Evolutionary conservation across 1,139 yeast species (phyloP).

Genomic region (Entelexis paramagnoliae): DNA sequence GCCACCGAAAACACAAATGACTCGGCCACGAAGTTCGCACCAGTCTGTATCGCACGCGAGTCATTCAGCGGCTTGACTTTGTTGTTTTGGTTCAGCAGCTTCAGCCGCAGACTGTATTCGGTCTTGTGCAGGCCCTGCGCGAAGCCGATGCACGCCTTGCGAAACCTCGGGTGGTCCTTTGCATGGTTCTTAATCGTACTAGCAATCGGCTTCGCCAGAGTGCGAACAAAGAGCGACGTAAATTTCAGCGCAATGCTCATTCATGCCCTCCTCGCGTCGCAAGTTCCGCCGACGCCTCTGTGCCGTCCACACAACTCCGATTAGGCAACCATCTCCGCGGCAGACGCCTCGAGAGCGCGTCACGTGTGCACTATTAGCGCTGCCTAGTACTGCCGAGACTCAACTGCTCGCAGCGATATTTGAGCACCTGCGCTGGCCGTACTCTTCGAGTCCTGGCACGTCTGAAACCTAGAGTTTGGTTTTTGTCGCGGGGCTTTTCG

Average conservation of each 20-base stretch:
- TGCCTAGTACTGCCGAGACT: neutral
- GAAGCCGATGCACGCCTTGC: constrained; percentile 50
- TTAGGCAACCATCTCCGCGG: neutral
- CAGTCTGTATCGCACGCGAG: constrained; percentile 71
- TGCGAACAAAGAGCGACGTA: constrained; percentile 62
- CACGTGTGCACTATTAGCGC: neutral
- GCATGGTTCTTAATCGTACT: constrained; percentile 64
- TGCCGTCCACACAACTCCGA: neutral
- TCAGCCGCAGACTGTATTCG: constrained; percentile 54
- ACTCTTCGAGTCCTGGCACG: too few species aligned
- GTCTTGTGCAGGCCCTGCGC: constrained; percentile 68
- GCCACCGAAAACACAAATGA: constrained; percentile 68
- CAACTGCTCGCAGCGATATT: too few species aligned
- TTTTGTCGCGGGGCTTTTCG: too few species aligned
- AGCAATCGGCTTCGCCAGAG: constrained; percentile 77
- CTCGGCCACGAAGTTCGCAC: constrained; percentile 73
- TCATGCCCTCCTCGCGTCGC: constrained; percentile 3
- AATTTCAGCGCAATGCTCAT: constrained; percentile 59
- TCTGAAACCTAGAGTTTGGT: too few species aligned
- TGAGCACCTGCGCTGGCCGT: too few species aligned
- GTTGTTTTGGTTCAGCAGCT: constrained; percentile 46
- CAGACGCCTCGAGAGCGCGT: neutral
- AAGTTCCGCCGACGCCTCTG: neutral
- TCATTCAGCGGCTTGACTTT: constrained; percentile 73
- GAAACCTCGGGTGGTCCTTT: constrained; percentile 58